Evolutionary conservation across 805 yeast species (phyloP), one percentile per base, ranked within the genome.

Genomic region (Metschnikowia picachoensis): DNA sequence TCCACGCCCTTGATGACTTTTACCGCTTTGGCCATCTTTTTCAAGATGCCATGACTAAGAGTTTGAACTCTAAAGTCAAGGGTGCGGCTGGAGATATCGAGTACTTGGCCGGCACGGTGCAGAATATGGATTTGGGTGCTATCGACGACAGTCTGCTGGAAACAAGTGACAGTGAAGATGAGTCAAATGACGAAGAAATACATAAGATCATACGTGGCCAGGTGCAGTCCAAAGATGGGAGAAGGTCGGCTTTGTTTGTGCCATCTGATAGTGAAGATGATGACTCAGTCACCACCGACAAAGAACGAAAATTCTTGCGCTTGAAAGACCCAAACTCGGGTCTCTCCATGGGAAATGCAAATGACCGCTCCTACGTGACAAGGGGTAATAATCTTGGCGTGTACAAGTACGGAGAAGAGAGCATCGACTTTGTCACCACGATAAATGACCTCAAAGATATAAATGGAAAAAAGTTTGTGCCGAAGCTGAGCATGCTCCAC

Each of bases 341-440:
- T 17, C 71, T 90, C 58, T 82, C 86, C 1, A 82, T 88, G 8
- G 91, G 95, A 0, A 78, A 68, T 50, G 76, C 76, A 45, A 82
- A 82, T 54, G 83, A 87, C 57, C 73, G 94, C 31, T 77, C 95
- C 0, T 90, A 78, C 61, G 91, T 90, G 29, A 82, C 85, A 0
- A 79, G 95, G 54, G 96, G 90, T 13, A 70, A 87, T 61, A 80
- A 79, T 52, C 70, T 90, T 46, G 96, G 96, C 30, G 90, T 90
- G 5, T 45, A 36, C 31, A 45, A 35, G 14, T 88, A 89, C 67
- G 76, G 74, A 31, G 78, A 74, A 35, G 71, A 69, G 34, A 70
- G 64, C 2, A 64, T 89, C 40, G 78, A 80, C 47, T 88, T 78
- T 57, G 67, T 78, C 16, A 80, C 95, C 4, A 79, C 95, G 0